Base-by-base conservation (phyloP, 371 early-diverging fungal species). In the Sporodiniella umbellata region DNA sequence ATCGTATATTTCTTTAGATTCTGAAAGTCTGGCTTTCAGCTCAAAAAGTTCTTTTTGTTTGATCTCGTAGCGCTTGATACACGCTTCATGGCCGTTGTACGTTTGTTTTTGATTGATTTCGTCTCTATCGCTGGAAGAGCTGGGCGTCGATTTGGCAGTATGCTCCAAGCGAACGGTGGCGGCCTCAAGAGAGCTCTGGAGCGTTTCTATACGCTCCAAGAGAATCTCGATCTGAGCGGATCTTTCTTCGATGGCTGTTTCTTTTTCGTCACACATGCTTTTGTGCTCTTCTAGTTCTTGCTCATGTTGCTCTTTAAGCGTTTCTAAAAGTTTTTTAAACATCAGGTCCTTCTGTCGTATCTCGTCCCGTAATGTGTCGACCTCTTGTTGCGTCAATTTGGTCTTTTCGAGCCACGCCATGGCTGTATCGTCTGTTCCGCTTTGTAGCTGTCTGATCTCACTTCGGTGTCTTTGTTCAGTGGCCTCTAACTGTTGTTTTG, bases 381-480 rank as follows among this genome's bases (percentile, higher is more conserved):
- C 35, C 46, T 73, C 57, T 22, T 62, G 63, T 42, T 73, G 74
- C 0, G 63, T 53, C 23, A 63, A 51, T 25, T 49, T 58, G 3
- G 65, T 68, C 26, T 70, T 73, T 40, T 70, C 70, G 7, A 73
- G 17, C 74, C 74, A 73, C 12, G 58, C 68, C 37, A 63, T 49
- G 4, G 74, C 70, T 0, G 68, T 68, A 48, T 73, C 74, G 30
- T 73, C 74, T 18, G 53, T 64, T 5, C 68, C 74, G 19, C 53
- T 70, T 35, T 67, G 70, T 11, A 67, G 15, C 24, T 67, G 63
- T 21, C 68, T 50, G 39, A 73, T 73, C 31, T 73, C 70, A 19
- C 65, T 64, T 23, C 70, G 56, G 51, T 62, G 65, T 12, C 70
- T 52, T 2, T 59, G 57, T 23, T 73, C 74, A 10, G 68, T 15